These are phyloP conservation scores for Aquilaria malaccensis DNA, from an alignment of 345 rosid genomes.

Conservation along the genomic window DNA sequence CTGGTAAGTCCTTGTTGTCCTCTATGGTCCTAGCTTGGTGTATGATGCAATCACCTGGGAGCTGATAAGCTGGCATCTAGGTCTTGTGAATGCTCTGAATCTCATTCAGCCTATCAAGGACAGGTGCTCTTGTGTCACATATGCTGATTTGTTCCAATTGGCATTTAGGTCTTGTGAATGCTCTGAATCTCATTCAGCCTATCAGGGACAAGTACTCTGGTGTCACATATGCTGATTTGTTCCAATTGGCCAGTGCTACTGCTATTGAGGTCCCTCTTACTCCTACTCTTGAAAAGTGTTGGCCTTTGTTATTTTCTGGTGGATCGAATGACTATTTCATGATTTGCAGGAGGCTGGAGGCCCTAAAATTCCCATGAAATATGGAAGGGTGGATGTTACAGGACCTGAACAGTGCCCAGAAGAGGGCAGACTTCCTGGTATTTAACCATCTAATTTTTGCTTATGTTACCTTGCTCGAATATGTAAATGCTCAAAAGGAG, in stretches of 20 bases:
- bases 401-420: slow-evolving; percentile 83
- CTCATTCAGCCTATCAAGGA: slow-evolving; percentile 81
- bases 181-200: slow-evolving; percentile 66
- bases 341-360: slow-evolving; percentile 86
- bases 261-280: slow-evolving; percentile 66
- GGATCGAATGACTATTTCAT: slow-evolving; percentile 8
- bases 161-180: slow-evolving; percentile 71
- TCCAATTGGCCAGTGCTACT: slow-evolving; percentile 94
- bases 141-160: slow-evolving; percentile 84
- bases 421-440: slow-evolving; percentile 99
- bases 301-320: not conserved
- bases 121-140: slow-evolving; percentile 64
- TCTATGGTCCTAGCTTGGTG: slow-evolving; percentile 3
- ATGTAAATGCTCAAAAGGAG: too few relatives aligned
- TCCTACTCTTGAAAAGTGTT: slow-evolving; percentile 5
- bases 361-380: slow-evolving; percentile 84
- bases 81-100: slow-evolving; percentile 75
- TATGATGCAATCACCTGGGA: not conserved
- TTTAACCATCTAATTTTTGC: slow-evolving; percentile 11
- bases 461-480: not conserved
- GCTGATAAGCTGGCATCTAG: slow-evolving; percentile 26
- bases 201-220: slow-evolving; percentile 80
- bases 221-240: slow-evolving; percentile 81
- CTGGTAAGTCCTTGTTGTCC: slow-evolving; percentile 43
- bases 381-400: slow-evolving; percentile 82